A percentile compares a stretch with the other conserved stretches of the same genome.
Conservation (phyloP, 768 basidiomycete genomes). For the Hemileccinum rubropunctum region DNA sequence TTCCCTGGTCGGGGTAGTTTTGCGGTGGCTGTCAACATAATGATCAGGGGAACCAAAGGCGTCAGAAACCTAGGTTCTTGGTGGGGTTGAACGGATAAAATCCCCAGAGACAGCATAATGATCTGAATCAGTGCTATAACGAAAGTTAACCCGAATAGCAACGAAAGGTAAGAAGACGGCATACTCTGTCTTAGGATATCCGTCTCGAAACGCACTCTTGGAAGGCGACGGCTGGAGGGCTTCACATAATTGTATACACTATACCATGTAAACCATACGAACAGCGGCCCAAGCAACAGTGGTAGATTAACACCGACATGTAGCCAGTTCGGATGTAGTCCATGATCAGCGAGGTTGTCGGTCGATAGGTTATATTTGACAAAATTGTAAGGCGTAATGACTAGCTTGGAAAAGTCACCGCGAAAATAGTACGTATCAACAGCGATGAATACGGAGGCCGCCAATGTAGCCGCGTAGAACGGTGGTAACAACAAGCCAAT, state of each 20-base stretch:
- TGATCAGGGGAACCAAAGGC: slow-evolving; percentile 34
- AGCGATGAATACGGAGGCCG: slow-evolving; percentile 18
- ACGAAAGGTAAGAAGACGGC: background rate
- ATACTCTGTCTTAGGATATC: slow-evolving; percentile 20
- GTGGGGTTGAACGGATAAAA: slow-evolving; percentile 36
- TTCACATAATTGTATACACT: slow-evolving; percentile 6
- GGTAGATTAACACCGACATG: slow-evolving; percentile 39
- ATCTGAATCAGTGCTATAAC: slow-evolving; percentile 30
- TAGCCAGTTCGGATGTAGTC: slow-evolving; percentile 40
- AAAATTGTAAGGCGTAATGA: slow-evolving; percentile 38
- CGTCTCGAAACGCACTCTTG: slow-evolving; percentile 9
- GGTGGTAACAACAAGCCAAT: slow-evolving; percentile 17
- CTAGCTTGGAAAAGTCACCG: slow-evolving; percentile 14
- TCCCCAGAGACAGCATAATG: slow-evolving; percentile 26
- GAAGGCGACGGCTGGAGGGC: background rate
- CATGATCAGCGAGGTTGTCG: slow-evolving; percentile 37
- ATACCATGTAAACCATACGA: slow-evolving; percentile 23
- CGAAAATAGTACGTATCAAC: slow-evolving; percentile 36
- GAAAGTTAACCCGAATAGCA: background rate
- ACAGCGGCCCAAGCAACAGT: slow-evolving; percentile 36
- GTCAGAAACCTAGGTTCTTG: slow-evolving; percentile 40
- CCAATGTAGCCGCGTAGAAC: slow-evolving; percentile 17
- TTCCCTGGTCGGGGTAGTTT: slow-evolving; percentile 25
- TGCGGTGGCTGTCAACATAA: slow-evolving; percentile 28
- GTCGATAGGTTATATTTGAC: slow-evolving; percentile 36